A percentile compares a stretch with the other conserved stretches of the same genome.
These are phyloP conservation scores for Acacia confusa DNA, from an alignment of 306 rosid species.

Conservation along the genomic window DNA sequence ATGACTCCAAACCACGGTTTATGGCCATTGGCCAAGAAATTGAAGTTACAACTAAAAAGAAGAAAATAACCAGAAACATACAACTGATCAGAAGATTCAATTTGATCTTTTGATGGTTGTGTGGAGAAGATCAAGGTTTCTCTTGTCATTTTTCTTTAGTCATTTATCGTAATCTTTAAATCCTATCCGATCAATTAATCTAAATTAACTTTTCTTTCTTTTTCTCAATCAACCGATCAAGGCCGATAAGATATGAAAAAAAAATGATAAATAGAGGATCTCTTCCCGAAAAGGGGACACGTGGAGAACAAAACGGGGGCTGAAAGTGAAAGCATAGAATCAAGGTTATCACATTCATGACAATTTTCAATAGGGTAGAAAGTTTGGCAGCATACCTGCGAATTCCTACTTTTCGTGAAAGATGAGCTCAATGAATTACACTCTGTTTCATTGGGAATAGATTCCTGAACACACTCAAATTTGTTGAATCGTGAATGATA, in stretches of 20 bases:
- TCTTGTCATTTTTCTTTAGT: no score
- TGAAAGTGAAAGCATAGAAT: not conserved
- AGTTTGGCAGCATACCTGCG: slow-evolving; percentile 46
- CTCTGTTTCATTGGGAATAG: not conserved
- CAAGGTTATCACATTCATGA: not conserved
- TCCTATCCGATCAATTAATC: no score
- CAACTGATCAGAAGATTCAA: not conserved
- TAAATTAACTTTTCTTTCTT: no score
- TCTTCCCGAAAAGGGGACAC: no score
- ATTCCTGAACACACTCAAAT: not conserved
- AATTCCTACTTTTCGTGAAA: slow-evolving; percentile 21
- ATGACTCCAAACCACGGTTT: not conserved
- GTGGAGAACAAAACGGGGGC: not conserved
- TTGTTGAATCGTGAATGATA: not conserved
- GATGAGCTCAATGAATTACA: not conserved
- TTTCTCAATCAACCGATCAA: no score
- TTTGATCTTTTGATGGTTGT: not conserved
- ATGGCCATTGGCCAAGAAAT: not conserved
- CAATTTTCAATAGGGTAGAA: not conserved
- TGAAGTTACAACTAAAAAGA: not conserved
- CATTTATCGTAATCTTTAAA: no score
- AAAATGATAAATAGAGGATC: no score
- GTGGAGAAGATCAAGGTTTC: no score
- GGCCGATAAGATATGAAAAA: no score
- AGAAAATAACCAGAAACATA: not conserved